Conservation (phyloP, 2,329 filamentous ascomycete species). For the Cadophora malorum region DNA sequence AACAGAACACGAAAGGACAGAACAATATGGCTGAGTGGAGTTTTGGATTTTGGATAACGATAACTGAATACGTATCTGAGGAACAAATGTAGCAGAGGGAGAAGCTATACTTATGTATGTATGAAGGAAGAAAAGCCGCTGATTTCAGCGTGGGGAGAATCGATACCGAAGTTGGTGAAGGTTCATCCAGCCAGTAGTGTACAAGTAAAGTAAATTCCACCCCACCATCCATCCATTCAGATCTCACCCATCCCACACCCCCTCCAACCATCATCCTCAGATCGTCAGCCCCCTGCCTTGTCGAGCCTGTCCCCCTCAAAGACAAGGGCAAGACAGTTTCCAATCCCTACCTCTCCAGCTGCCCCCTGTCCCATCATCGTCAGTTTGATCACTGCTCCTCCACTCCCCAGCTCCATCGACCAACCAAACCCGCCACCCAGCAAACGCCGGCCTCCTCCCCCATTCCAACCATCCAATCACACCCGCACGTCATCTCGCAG, state of each 20-base stretch:
- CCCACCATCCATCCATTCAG: background rate
- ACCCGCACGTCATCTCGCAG: background rate
- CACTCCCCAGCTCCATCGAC: background rate
- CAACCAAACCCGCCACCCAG: conserved; percentile 6
- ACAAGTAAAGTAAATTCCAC: too few species aligned
- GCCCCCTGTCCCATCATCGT: conserved; percentile 2
- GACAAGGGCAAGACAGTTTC: background rate
- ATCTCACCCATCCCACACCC: background rate
- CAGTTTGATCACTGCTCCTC: conserved; percentile 7
- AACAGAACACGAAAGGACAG: background rate
- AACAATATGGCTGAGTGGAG: background rate
- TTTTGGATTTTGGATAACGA: background rate
- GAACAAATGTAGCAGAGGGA: background rate
- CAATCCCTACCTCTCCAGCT: conserved; percentile 1
- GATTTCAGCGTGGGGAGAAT: conserved; percentile 2
- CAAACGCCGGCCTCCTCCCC: background rate
- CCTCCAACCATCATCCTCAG: background rate
- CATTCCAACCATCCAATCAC: background rate
- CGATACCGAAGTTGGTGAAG: background rate
- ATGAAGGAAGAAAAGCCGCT: background rate
- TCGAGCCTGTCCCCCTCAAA: background rate
- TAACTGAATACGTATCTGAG: conserved; percentile 16
- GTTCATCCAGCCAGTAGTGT: too few species aligned
- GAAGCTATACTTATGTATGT: conserved; percentile 2
- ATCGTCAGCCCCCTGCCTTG: background rate